Conservation (phyloP, 257 asterid species). For the Scutellaria baicalensis region DNA sequence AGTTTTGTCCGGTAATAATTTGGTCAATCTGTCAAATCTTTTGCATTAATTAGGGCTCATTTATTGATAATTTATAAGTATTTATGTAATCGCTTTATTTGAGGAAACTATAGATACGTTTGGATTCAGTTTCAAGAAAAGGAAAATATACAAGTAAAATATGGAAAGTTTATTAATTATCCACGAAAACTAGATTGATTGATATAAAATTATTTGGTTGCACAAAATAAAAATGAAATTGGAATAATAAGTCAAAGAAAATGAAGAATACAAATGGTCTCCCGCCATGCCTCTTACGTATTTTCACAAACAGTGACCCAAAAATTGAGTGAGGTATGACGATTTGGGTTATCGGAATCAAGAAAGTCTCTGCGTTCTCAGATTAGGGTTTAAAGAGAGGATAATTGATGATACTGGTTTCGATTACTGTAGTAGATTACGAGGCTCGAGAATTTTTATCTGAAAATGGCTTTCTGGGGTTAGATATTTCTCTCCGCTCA, state of each 20-base stretch:
- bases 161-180: too few species aligned
- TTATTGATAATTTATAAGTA: too few species aligned
- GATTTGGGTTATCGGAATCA: neutral
- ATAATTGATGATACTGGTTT: neutral
- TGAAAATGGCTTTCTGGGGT: slow-evolving; percentile 68
- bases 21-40: too few species aligned
- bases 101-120: too few species aligned
- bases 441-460: neutral
- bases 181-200: too few species aligned
- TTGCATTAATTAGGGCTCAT: too few species aligned
- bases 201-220: too few species aligned
- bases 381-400: slow-evolving; percentile 21
- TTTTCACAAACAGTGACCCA: neutral
- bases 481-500: neutral
- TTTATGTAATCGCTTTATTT: too few species aligned
- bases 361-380: neutral
- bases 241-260: neutral
- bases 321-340: slow-evolving; percentile 8
- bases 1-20: too few species aligned
- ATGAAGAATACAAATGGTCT: neutral
- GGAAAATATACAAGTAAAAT: too few species aligned
- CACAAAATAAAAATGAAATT: neutral
- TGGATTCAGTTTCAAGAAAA: too few species aligned
- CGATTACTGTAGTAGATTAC: neutral
- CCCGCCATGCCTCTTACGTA: slow-evolving; percentile 1